Base-by-base conservation (phyloP, 208 protist species). In the Phytomonas francai region DNA sequence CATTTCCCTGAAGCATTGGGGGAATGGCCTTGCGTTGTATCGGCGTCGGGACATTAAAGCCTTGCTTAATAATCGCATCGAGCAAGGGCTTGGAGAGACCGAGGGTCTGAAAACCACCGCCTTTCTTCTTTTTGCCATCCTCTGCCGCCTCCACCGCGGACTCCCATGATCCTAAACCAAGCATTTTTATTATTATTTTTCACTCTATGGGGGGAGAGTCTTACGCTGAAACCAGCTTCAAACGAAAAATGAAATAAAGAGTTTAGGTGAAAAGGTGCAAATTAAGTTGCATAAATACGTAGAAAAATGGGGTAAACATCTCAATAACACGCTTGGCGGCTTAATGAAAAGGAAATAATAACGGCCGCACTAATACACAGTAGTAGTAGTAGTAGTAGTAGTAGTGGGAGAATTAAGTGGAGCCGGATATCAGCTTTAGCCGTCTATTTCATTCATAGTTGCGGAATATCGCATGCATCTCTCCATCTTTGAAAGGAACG, bases 1-100 rank as follows among this genome's bases (percentile, higher is more conserved):
- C 99, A 45, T 85, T 88, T 34, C 98, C 98, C 51, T 95, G 87
- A 61, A 97, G 72, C 78, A 97, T 85, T 0, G 96, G 74, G 1
- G 95, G 96, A 68, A 99, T 98, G 0, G 91, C 87, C 76, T 99
- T 98, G 66, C 98, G 89, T 86, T 99, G 99, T 73, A 99, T 99
- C 11, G 98, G 98, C 14, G 98, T 99, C 7, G 98, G 98, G 12
- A 99, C 88, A n/a, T 83, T 90, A 77, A 97, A 99, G 42, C 97
- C 97, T 67, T 98, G 95, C n/a, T 91, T 85, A 28, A 97, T 68
- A 51, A 99, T 89, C 0, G 83, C 94, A 67, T 97, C 88, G 3
- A 98, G 88, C 3, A 99, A 69, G 1, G 91, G 77, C 42, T 96
- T 93, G 19, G 86, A 87, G 0, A 99, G 82, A 2, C 88, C 93